Base-by-base conservation (phyloP, 257 asterid genomes). In the Agastache rugosa region DNA sequence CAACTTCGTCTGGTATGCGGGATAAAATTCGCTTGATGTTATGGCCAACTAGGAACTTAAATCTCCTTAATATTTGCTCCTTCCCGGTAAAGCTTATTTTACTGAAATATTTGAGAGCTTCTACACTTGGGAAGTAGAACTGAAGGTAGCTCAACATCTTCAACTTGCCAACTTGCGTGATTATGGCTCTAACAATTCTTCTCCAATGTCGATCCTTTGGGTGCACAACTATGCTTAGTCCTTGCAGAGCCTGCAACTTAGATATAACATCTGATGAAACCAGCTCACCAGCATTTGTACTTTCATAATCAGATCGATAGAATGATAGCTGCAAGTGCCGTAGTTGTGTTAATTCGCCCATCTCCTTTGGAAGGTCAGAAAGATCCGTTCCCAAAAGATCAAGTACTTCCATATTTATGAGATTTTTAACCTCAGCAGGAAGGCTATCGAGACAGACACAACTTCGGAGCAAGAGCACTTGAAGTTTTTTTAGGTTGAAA, bases 401-500 rank as follows among this genome's bases (percentile, higher is more conserved):
- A 0, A 70, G 75, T 17, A 39, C 74, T 54, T 79, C 74, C 63
- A 79, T 9, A 4, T 17, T 51, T 48, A 3, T 9, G 22, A 69
- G 77, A 3, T 45, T 69, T 31, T 23, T 29, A 2, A 78, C 8
- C 19, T 54, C 74, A 16, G 60, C 4, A 34, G 80, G 83, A 10
- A 79, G 27, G 31, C 8, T 23, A n/a, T 29, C 55, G 8, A 79
- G 37, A 12, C 41, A 58, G 9, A 19, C 17, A 37, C 80, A 79
- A 17, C 60, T 25, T 8, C 67, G 20, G 37, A 70, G 37, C 59
- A 63, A 8, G 15, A 79, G 77, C 17, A 69, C 77, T 51, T 63
- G 74, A 16, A 79, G 83, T 8, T 75, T 29, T 4, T 22, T 7
- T 7, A 75, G 75, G n/a, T 6, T 0, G 45, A 69, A 75, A 8